phyloP scores from a whole-genome alignment of 148 eudicot genomes.

The Rhododendron williamsianum region DNA sequence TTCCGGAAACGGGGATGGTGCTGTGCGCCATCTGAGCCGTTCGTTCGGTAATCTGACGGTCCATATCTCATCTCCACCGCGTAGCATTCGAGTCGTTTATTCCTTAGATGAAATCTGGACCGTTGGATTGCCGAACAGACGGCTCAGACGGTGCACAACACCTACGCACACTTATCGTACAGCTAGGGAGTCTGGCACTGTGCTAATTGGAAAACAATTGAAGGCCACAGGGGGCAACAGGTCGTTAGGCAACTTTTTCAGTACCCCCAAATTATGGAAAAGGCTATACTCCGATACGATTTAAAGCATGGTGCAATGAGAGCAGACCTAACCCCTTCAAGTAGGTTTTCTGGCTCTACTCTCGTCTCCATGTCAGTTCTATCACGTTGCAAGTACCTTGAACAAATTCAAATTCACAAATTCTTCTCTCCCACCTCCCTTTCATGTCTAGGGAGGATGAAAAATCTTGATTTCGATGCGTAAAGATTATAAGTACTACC shows the following conservation, averaged over 20 bases:
- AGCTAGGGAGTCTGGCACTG: not conserved
- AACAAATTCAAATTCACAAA: not conserved
- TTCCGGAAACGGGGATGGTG: not conserved
- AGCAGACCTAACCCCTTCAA: not conserved
- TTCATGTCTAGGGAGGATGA: not conserved
- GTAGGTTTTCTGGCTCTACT: not conserved
- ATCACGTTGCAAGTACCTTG: not conserved
- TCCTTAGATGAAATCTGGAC: too few relatives aligned
- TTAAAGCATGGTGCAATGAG: not conserved
- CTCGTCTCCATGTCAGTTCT: not conserved
- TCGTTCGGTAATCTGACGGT: too few relatives aligned
- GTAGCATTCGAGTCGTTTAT: too few relatives aligned
- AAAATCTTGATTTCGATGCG: not conserved
- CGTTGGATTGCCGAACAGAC: too few relatives aligned
- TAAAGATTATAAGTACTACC: not conserved
- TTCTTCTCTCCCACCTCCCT: not conserved
- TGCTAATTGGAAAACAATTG: not conserved
- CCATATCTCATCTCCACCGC: too few relatives aligned
- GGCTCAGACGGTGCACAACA: too few relatives aligned
- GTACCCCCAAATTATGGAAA: not conserved
- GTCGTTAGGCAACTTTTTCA: not conserved
- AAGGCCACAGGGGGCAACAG: not conserved
- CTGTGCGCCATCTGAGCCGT: too few relatives aligned
- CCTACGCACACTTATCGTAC: too few relatives aligned
- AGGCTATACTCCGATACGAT: not conserved